These are phyloP conservation scores for Byssothecium circinans DNA, from an alignment of 2,329 filamentous ascomycete genomes.

Conservation along the genomic window DNA sequence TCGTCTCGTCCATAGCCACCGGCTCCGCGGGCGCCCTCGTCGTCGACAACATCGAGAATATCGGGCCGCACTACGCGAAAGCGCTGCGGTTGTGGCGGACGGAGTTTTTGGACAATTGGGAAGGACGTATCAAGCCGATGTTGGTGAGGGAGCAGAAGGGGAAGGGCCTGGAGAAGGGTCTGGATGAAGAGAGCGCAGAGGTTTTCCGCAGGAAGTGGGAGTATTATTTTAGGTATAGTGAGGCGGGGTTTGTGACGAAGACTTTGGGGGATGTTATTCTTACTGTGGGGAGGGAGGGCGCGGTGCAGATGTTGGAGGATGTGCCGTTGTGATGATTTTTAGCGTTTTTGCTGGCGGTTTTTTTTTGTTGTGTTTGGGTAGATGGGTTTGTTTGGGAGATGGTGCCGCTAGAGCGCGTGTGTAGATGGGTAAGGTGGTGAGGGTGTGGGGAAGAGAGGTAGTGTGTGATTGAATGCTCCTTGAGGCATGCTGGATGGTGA, in stretches of 20 bases:
- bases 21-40: slow-evolving; percentile 65
- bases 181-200: slow-evolving; percentile 65
- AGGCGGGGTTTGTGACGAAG: slow-evolving; percentile 72
- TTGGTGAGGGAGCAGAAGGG: slow-evolving; percentile 59
- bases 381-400: too few species aligned
- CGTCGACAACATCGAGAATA: slow-evolving; percentile 69
- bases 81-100: slow-evolving; percentile 70
- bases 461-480: too few species aligned
- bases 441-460: too few species aligned
- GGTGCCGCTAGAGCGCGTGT: too few species aligned
- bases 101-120: slow-evolving; percentile 65
- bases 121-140: slow-evolving; percentile 61
- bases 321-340: slow-evolving; percentile 59
- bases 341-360: too few species aligned
- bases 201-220: slow-evolving; percentile 74
- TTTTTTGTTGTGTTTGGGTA: too few species aligned
- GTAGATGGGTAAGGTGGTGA: too few species aligned
- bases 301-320: slow-evolving; percentile 68
- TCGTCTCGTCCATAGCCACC: slow-evolving; percentile 63
- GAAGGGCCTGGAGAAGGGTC: slow-evolving; percentile 56
- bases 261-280: slow-evolving; percentile 73
- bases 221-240: slow-evolving; percentile 77
- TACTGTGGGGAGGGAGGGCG: slow-evolving; percentile 66
- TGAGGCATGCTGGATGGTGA: too few species aligned
- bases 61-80: slow-evolving; percentile 73